phyloP scores from a whole-genome alignment of 1,139 yeast genomes.

The Suhomyces ambrosiae region DNA sequence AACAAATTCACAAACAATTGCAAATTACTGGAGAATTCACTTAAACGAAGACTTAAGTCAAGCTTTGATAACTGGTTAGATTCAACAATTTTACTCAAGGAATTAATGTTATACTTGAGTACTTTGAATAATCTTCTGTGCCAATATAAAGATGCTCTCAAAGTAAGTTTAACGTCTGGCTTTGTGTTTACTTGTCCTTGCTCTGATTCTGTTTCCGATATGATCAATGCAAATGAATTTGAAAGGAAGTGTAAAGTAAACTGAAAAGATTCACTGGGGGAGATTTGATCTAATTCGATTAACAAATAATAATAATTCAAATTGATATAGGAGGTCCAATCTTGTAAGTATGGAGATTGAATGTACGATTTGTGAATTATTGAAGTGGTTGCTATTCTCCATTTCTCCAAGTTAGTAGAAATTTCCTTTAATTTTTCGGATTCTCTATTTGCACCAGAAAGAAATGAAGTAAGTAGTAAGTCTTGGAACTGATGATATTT shows the following conservation, averaged over 20 bases:
- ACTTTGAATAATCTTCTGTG: slow-evolving; percentile 40
- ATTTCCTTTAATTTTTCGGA: slow-evolving; percentile 20
- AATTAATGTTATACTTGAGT: slow-evolving; percentile 31
- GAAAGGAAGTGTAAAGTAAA: slow-evolving; percentile 46
- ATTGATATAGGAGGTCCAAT: slow-evolving; percentile 36
- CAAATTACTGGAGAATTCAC: slow-evolving; percentile 25
- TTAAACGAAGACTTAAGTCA: slow-evolving; percentile 21
- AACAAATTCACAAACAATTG: slow-evolving; percentile 27
- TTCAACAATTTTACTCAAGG: slow-evolving; percentile 25
- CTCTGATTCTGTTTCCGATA: slow-evolving; percentile 23
- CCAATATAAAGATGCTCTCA: slow-evolving; percentile 32
- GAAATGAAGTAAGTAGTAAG: slow-evolving; percentile 17
- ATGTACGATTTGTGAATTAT: slow-evolving; percentile 29
- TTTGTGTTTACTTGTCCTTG: background rate
- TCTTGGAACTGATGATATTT: slow-evolving; percentile 24
- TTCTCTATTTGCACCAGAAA: slow-evolving; percentile 9
- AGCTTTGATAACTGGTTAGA: slow-evolving; percentile 13
- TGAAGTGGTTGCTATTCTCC: slow-evolving; percentile 38
- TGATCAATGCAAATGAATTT: slow-evolving; percentile 42
- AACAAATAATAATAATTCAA: slow-evolving; percentile 42
- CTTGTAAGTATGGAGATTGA: slow-evolving; percentile 32
- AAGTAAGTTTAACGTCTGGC: slow-evolving; percentile 14
- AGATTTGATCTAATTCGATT: slow-evolving; percentile 45
- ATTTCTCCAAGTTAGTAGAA: slow-evolving; percentile 34
- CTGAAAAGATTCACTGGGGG: slow-evolving; percentile 40